These are phyloP conservation scores for Dorcoceras hygrometricum DNA, from an alignment of 257 asterid genomes.

Conservation along the genomic window DNA sequence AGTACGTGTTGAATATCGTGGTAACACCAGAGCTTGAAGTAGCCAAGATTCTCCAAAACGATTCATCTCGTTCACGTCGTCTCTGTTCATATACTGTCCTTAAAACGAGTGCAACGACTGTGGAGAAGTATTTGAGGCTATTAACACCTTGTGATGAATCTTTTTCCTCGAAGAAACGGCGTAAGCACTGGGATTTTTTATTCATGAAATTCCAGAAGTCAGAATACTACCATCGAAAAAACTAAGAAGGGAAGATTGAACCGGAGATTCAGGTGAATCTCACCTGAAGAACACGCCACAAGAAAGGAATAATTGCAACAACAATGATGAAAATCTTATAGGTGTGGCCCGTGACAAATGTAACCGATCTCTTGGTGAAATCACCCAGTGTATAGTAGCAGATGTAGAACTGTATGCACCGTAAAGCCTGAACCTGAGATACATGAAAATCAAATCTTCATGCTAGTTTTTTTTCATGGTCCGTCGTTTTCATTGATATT, in stretches of 20 bases:
- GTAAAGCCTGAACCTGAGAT: slow-evolving; percentile 70
- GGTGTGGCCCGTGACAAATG: slow-evolving; percentile 23
- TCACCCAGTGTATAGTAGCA: slow-evolving; percentile 73
- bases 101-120: slow-evolving; percentile 62
- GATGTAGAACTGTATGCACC: slow-evolving; percentile 59
- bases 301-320: slow-evolving; percentile 63
- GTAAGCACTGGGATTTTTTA: slow-evolving; percentile 53
- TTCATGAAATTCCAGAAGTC: neutral
- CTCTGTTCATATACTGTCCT: slow-evolving; percentile 45
- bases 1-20: neutral
- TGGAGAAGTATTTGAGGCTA: slow-evolving; percentile 58
- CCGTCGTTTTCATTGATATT: neutral
- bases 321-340: slow-evolving; percentile 41
- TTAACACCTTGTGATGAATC: slow-evolving; percentile 47
- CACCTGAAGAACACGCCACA: slow-evolving; percentile 73
- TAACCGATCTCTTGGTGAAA: slow-evolving; percentile 45
- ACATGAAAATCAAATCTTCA: too few relatives aligned
- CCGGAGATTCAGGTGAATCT: neutral
- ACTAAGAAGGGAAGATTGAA: neutral
- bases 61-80: too few relatives aligned
- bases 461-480: neutral
- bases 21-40: slow-evolving; percentile 8
- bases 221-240: neutral
- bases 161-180: slow-evolving; percentile 58
- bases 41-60: slow-evolving; percentile 48